Conservation (phyloP, 441 rosid genomes). For the Rhodomyrtus psidioides region DNA sequence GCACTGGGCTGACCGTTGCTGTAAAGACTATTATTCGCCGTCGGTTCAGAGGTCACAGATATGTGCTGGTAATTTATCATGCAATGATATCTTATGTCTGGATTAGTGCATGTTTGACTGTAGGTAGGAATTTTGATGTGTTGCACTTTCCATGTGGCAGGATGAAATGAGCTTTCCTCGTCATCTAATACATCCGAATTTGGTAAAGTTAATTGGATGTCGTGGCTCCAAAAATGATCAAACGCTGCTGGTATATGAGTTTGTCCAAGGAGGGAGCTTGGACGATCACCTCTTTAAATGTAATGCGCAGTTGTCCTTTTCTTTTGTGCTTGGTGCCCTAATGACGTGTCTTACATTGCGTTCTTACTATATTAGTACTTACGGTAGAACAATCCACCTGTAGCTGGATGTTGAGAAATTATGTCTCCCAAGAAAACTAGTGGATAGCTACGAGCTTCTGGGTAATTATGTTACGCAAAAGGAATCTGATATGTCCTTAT, state of each 20-base stretch:
- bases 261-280: background rate
- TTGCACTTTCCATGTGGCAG: background rate
- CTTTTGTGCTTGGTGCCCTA: background rate
- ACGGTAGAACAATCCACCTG: background rate
- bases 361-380: background rate
- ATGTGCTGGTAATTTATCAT: background rate
- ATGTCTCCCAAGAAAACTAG: background rate
- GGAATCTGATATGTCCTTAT: background rate
- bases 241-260: background rate
- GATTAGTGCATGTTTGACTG: background rate
- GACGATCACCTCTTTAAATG: background rate
- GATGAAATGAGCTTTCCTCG: background rate
- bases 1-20: background rate
- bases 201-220: background rate
- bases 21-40: background rate
- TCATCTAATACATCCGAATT: background rate
- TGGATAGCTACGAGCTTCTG: too few relatives aligned
- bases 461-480: background rate
- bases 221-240: too few relatives aligned
- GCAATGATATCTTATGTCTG: background rate
- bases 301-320: background rate
- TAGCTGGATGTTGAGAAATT: background rate
- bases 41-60: background rate
- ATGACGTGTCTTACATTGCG: background rate
- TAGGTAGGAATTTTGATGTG: background rate